Evolutionary conservation across 371 early-diverging fungal genomes (phyloP), one percentile per base, ranked within the genome.

Genomic region (Mucor plumbeus): DNA sequence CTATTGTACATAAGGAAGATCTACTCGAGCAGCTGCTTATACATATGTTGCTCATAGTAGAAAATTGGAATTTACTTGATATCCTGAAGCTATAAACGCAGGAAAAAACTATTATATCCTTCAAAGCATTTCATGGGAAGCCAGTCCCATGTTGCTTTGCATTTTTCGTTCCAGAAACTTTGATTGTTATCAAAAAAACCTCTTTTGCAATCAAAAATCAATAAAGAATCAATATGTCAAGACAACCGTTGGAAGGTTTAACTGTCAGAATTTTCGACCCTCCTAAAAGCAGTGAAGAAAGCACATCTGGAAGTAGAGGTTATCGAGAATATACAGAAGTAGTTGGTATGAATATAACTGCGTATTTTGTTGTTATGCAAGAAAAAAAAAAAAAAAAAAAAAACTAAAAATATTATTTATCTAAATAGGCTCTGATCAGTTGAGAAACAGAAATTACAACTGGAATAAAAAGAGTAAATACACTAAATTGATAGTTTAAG

Each of bases 301-400:
- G 40, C 5, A 36, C 10, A 7, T 55, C 55, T 19, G 68, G 68
- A 8, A 48, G 48, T 48, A 47, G 63, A 63, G 68, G 68, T 5
- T 68, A 48, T n/a, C 38, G 68, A 21, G 47, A 68, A 41, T 68
- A 68, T 8, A 68, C 68, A n/a, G 68, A 68, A 4, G 38, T 63
- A 58, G 39, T 41, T 33, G 68, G 68, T 68, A 57, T 38, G 38
- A 38, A 38, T 38, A 3, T 38, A 38, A 38, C 7, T 38, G 11
- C 5, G 38, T 7, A 11, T 11, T 9, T 38, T 1, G 38, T 38
- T 38, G 9, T 38, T 9, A 38, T 38, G 15, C 39, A 34, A n/a
- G n/a, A n/a, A n/a, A n/a, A n/a, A n/a, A n/a, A n/a, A n/a, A n/a
- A n/a, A n/a, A n/a, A n/a, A n/a, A n/a, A n/a, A n/a, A 26, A 40